Evolutionary conservation across 129 eudicot species (phyloP).

Genomic region (Artemisia annua): DNA sequence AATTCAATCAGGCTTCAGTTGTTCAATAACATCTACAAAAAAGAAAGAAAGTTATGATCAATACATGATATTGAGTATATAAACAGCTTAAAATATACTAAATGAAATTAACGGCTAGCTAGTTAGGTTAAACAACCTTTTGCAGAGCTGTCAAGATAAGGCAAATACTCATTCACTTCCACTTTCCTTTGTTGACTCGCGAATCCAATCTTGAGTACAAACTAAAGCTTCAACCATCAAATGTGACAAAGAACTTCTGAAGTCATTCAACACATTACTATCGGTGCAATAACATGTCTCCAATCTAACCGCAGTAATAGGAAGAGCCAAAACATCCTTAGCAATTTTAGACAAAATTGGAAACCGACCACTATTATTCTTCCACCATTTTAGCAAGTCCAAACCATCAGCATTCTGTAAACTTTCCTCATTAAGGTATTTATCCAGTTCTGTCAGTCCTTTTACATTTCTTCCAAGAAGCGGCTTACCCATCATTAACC

Average conservation of each 20-base stretch:
- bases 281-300: not conserved
- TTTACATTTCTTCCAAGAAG: conserved; percentile 7
- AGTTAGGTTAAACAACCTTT: not conserved
- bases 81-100: too few species aligned
- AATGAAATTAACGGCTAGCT: not conserved
- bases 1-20: too few species aligned
- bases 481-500: not conserved
- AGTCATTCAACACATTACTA: conserved; percentile 6
- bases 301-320: not conserved
- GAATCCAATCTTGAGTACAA: conserved; percentile 18
- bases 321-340: conserved; percentile 20
- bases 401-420: not conserved
- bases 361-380: not conserved
- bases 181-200: conserved; percentile 1
- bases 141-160: not conserved
- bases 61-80: too few species aligned
- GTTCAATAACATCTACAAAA: too few species aligned
- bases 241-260: conserved; percentile 13
- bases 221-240: conserved; percentile 14
- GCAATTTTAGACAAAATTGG: conserved; percentile 22
- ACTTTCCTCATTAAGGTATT: not conserved
- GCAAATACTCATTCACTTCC: not conserved
- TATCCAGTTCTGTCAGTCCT: conserved; percentile 1
- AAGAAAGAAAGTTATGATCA: too few species aligned
- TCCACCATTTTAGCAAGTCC: conserved; percentile 20